Conservation (phyloP, 2,329 filamentous ascomycete species). For the Nemania sp. region DNA sequence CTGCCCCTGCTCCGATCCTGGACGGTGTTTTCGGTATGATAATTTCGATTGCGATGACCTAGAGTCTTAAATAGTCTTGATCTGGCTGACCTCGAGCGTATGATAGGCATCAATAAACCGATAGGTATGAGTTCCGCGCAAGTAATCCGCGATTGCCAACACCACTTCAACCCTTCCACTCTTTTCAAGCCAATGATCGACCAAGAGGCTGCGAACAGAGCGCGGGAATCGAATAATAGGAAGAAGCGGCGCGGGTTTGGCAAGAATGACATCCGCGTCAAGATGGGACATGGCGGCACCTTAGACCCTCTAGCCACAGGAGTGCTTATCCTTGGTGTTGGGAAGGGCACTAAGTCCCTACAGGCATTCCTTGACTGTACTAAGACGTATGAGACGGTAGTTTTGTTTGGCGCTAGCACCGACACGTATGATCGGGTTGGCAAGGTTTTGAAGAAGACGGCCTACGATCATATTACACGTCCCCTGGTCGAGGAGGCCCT, state of each 20-base stretch:
- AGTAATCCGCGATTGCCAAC: slow-evolving; percentile 88
- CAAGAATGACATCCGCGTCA: slow-evolving; percentile 76
- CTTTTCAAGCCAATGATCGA: slow-evolving; percentile 84
- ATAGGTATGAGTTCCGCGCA: slow-evolving; percentile 87
- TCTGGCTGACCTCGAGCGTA: slow-evolving; percentile 25
- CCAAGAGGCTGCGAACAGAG: slow-evolving; percentile 67
- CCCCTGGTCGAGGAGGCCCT: slow-evolving; percentile 83
- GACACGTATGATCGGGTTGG: slow-evolving; percentile 92
- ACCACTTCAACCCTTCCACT: slow-evolving; percentile 82
- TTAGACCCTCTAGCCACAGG: slow-evolving; percentile 94
- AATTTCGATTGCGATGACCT: slow-evolving; percentile 45
- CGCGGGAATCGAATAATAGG: slow-evolving; percentile 69
- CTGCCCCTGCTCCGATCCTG: slow-evolving; percentile 55
- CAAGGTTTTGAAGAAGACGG: slow-evolving; percentile 80
- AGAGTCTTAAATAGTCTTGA: neutral
- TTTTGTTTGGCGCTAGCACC: slow-evolving; percentile 91
- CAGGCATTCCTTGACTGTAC: slow-evolving; percentile 85
- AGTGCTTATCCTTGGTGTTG: slow-evolving; percentile 89
- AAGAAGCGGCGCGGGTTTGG: slow-evolving; percentile 68
- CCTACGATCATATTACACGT: slow-evolving; percentile 84
- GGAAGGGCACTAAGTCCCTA: slow-evolving; percentile 86
- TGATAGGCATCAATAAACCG: slow-evolving; percentile 81
- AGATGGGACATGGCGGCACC: slow-evolving; percentile 96
- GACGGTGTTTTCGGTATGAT: slow-evolving; percentile 69
- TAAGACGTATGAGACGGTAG: slow-evolving; percentile 90